Conservation (phyloP, 257 asterid species). For the Ilex aquifolium region DNA sequence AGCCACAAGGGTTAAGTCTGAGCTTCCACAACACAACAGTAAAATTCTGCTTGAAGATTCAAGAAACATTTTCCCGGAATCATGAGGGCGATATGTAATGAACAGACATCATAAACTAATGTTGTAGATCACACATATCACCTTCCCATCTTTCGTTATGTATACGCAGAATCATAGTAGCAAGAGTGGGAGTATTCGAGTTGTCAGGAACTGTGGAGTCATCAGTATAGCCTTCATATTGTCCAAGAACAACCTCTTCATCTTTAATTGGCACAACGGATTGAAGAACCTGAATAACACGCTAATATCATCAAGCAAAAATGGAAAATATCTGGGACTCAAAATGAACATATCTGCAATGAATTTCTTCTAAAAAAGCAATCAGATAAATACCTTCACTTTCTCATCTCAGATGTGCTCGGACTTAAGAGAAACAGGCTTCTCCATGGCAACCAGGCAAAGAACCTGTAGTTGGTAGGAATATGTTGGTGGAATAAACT, state of each 20-base stretch:
- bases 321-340: background rate
- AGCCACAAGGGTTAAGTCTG: background rate
- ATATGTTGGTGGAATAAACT: conserved; percentile 1
- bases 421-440: conserved; percentile 73
- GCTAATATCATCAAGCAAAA: background rate
- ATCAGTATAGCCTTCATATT: conserved; percentile 86
- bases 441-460: conserved; percentile 95
- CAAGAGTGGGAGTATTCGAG: conserved; percentile 91
- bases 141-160: conserved; percentile 99
- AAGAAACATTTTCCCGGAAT: background rate
- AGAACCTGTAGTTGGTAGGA: conserved; percentile 48
- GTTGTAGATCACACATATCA: conserved; percentile 18
- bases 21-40: background rate
- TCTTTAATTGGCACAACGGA: conserved; percentile 79
- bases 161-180: conserved; percentile 56
- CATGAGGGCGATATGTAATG: conserved; percentile 18
- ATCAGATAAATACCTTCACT: conserved; percentile 62
- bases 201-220: conserved; percentile 84
- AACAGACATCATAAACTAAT: conserved; percentile 5
- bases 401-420: conserved; percentile 92
- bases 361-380: background rate
- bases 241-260: conserved; percentile 95
- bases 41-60: background rate
- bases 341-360: background rate
- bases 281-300: conserved; percentile 73